Conservation (phyloP, 208 protist species). For the Naegleria lovaniensis region DNA sequence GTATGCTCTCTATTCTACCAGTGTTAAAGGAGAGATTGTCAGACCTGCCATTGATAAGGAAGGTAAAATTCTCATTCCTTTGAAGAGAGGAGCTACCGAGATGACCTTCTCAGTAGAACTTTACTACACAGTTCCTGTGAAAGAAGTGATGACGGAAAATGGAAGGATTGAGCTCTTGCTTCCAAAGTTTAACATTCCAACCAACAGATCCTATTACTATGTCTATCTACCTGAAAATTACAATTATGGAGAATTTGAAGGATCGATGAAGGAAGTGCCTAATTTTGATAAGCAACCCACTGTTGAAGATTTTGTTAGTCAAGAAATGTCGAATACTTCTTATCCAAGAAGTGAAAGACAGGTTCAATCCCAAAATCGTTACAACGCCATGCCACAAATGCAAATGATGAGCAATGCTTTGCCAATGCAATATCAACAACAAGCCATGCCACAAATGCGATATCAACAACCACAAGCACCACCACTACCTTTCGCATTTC, state of each 20-base stretch:
- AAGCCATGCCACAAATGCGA: background rate
- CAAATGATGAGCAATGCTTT: background rate
- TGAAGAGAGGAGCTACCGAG: background rate
- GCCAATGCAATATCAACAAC: background rate
- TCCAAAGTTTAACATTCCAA: conserved; percentile 3
- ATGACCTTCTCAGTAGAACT: background rate
- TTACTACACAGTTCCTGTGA: background rate
- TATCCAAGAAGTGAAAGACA: background rate
- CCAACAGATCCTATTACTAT: background rate
- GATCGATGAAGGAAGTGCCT: background rate
- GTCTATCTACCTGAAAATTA: background rate
- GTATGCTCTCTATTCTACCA: background rate
- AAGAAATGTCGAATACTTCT: background rate
- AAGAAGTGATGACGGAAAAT: background rate
- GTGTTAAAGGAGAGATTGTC: background rate
- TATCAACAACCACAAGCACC: background rate
- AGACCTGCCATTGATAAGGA: background rate
- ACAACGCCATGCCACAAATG: background rate
- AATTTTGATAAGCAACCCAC: background rate
- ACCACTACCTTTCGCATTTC: background rate
- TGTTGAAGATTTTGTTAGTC: background rate
- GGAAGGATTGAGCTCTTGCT: background rate
- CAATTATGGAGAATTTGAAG: conserved; percentile 20
- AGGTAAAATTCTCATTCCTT: background rate
- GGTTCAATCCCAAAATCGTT: background rate